Conservation (phyloP, 768 basidiomycete species). For the Termitomyces sp. region DNA sequence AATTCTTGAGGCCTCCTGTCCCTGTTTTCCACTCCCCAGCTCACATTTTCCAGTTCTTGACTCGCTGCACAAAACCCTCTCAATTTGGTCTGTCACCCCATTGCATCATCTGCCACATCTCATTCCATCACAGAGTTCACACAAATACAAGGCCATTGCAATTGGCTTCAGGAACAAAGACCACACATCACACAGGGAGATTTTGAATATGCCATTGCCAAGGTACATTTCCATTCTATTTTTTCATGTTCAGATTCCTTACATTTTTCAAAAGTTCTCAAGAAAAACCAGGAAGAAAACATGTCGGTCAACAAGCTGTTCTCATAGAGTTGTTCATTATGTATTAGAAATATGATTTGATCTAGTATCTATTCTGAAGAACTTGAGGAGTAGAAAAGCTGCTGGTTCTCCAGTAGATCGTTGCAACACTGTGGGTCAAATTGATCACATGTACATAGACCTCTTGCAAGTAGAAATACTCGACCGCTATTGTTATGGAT, state of each 20-base stretch:
- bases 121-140: no score
- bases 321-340: slow-evolving; percentile 46
- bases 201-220: slow-evolving; percentile 97
- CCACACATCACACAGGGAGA: slow-evolving; percentile 99
- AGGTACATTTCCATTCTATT: slow-evolving; percentile 39
- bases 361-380: no score
- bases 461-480: no score
- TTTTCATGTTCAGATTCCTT: neutral
- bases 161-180: slow-evolving; percentile 83
- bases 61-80: no score
- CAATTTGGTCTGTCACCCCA: no score
- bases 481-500: no score
- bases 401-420: no score
- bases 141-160: no score
- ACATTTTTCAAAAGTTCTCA: slow-evolving; percentile 56
- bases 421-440: neutral
- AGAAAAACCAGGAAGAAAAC: slow-evolving; percentile 95
- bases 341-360: neutral
- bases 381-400: no score
- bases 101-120: no score
- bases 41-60: no score
- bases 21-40: no score
- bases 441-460: neutral
- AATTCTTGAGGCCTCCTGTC: neutral
- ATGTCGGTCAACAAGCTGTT: slow-evolving; percentile 94